Conservation (phyloP, 305 asterid species). For the Fraxinus albicans region DNA sequence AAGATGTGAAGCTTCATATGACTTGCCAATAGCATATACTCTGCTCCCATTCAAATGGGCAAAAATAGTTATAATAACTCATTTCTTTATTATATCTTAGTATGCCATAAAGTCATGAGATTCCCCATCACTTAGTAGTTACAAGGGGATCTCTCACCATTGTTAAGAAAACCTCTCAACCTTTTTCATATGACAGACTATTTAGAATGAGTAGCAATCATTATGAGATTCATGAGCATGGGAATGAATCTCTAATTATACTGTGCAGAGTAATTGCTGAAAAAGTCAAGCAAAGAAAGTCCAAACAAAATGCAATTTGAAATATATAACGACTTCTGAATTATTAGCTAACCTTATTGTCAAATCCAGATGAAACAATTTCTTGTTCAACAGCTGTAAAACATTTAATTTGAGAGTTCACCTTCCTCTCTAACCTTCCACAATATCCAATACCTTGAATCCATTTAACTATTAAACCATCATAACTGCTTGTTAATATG, state of each 20-base stretch:
- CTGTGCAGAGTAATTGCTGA: neutral
- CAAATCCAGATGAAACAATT: constrained; percentile 80
- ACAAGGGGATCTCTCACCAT: neutral
- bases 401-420: constrained; percentile 77
- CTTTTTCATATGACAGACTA: neutral
- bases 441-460: constrained; percentile 73
- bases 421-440: constrained; percentile 80
- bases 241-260: neutral
- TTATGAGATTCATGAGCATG: neutral
- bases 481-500: constrained; percentile 79
- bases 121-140: neutral
- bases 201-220: neutral
- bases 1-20: neutral
- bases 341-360: constrained; percentile 64
- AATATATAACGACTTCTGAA: neutral
- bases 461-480: constrained; percentile 86
- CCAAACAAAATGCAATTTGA: neutral
- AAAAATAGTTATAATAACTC: neutral
- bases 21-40: neutral
- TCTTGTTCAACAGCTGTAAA: constrained; percentile 68
- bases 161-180: neutral
- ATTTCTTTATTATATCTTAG: neutral
- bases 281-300: neutral
- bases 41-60: neutral
- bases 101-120: neutral